Percentiles rank a stretch among this genome's conserved stretches.
Conservation (phyloP, 2,329 filamentous ascomycete genomes). For the Scytalidium lignicola region DNA sequence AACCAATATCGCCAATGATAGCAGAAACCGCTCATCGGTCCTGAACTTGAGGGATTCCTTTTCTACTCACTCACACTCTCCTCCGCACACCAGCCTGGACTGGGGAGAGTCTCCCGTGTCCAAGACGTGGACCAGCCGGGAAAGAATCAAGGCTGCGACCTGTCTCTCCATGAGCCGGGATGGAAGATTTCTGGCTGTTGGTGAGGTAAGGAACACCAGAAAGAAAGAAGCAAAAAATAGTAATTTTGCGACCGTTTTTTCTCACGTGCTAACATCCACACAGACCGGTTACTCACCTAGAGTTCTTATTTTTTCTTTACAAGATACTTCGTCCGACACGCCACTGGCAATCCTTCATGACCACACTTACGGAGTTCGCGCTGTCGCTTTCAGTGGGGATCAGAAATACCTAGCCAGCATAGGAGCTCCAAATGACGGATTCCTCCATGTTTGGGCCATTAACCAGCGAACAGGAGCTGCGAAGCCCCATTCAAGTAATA, state of each 20-base stretch:
- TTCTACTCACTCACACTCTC: slow-evolving; percentile 28
- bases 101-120: slow-evolving; percentile 59
- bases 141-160: slow-evolving; percentile 90
- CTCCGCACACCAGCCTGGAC: slow-evolving; percentile 34
- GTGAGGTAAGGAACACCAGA: slow-evolving; percentile 54
- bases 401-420: slow-evolving; percentile 83
- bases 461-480: slow-evolving; percentile 77
- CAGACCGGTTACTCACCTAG: slow-evolving; percentile 86
- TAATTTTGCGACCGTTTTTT: background rate
- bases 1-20: slow-evolving; percentile 57
- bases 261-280: slow-evolving; percentile 25
- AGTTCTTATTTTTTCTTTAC: slow-evolving; percentile 82
- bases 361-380: slow-evolving; percentile 83
- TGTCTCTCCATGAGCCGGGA: slow-evolving; percentile 85
- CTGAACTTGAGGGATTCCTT: slow-evolving; percentile 42
- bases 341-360: slow-evolving; percentile 84
- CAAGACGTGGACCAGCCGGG: slow-evolving; percentile 81
- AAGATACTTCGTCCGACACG: slow-evolving; percentile 72
- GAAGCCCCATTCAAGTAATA: slow-evolving; percentile 78
- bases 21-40: slow-evolving; percentile 48
- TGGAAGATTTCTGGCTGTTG: slow-evolving; percentile 81
- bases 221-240: slow-evolving; percentile 3
- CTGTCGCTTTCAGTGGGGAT: slow-evolving; percentile 84
- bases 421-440: slow-evolving; percentile 86
- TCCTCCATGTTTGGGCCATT: slow-evolving; percentile 85